Conservation (phyloP, 139 green algal species). For the Chlamydomonas schloesseri region DNA sequence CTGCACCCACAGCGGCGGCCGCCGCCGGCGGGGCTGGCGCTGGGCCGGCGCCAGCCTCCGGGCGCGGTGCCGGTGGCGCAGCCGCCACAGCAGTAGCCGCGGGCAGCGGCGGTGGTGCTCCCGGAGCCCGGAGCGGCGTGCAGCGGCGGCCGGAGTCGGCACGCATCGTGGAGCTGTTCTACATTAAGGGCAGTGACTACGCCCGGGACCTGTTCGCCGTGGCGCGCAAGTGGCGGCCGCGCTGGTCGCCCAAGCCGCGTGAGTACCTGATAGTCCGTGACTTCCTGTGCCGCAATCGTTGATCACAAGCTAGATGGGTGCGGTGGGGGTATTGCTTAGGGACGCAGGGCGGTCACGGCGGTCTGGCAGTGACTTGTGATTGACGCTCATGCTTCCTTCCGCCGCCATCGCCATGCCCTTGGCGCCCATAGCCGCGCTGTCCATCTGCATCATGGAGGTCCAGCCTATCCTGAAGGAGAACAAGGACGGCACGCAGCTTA, state of each 20-base stretch:
- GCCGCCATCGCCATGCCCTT: too few relatives aligned
- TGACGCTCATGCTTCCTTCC: too few relatives aligned
- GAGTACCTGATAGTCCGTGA: background rate
- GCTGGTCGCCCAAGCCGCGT: slow-evolving; percentile 18
- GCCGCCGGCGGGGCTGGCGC: background rate
- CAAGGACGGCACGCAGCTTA: background rate
- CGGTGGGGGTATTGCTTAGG: too few relatives aligned
- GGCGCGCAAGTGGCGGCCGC: slow-evolving; percentile 17
- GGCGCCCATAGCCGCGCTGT: too few relatives aligned
- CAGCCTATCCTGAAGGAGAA: background rate
- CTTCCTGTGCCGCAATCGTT: too few relatives aligned
- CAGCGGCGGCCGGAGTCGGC: background rate
- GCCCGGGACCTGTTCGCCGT: slow-evolving; percentile 15
- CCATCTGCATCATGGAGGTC: background rate
- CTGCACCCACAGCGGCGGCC: too few relatives aligned
- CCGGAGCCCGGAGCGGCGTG: background rate
- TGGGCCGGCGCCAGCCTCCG: background rate
- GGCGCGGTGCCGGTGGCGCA: background rate
- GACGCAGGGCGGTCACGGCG: too few relatives aligned
- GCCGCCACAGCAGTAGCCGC: too few relatives aligned
- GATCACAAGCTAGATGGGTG: too few relatives aligned
- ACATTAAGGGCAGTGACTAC: background rate
- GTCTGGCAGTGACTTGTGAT: too few relatives aligned
- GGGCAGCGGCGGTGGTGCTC: too few relatives aligned
- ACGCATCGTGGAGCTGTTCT: slow-evolving; percentile 4